Base-by-base conservation (phyloP, 345 rosid genomes). In the Populus deltoides region DNA sequence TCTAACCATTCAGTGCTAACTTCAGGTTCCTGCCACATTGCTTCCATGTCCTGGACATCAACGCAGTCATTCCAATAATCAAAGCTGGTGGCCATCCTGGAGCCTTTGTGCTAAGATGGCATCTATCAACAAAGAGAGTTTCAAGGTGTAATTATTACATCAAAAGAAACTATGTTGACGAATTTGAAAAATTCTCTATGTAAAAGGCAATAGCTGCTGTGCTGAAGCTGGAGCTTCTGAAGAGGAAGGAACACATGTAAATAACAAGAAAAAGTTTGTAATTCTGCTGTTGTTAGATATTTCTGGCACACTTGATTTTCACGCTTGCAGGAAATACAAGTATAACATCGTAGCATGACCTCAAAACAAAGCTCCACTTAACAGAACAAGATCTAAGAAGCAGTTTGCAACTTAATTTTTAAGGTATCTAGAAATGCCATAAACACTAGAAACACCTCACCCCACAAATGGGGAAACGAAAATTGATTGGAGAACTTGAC, bases 41-140 rank as follows among this genome's bases (percentile, higher is more conserved):
- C 93, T 75, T 89, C 90, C 90, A 93, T 68, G 85, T 96, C 97
- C 57, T 81, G 79, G 1, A 79, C 82, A 33, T 88, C 92, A 51
- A 89, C 87, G 66, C 98, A 96, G 71, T 96, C 97, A 70, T 93
- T 86, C 99, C 99, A 93, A 81, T 83, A 96, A 82, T 81, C 88
- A 89, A 89, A 96, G 90, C 93, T 89, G 76, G 85, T 76, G 61
- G 84, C 85, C 97, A 92, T 92, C 79, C 84, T 78, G 61, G 77
- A 77, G 80, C 68, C 73, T 82, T 62, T 31, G 77, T 31, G 39
- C 72, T 51, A 39, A 53, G 43, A 78, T 10, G 29, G 27, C 27
- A 74, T 67, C 86, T 82, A 76, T 27, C 66, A 65, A 76, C 29
- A 36, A 36, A 31, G 29, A 17, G 38, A 6, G 17, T 41, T 15